A percentile compares a stretch with the other conserved stretches of the same genome.
phyloP scores from a whole-genome alignment of 495 filamentous ascomycete genomes.

The Talaromyces borbonicus region DNA sequence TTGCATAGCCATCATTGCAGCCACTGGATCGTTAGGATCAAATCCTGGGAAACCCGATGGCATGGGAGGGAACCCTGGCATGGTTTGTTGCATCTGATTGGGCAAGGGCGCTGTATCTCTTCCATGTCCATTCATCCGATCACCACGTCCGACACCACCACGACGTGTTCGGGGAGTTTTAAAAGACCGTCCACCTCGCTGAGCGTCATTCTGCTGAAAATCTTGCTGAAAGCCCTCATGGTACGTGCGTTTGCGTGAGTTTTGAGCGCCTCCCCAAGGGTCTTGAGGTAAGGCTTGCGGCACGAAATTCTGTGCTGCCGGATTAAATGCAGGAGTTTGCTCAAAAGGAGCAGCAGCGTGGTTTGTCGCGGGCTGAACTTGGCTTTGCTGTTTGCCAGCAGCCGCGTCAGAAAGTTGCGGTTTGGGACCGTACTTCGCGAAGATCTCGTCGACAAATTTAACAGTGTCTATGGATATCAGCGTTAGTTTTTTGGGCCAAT shows the following conservation, averaged over 20 bases:
- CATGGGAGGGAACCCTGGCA: constrained; percentile 37
- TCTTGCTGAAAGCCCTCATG: constrained; percentile 48
- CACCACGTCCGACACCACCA: constrained; percentile 41
- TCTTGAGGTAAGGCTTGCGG: constrained; percentile 9
- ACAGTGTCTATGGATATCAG: constrained; percentile 45
- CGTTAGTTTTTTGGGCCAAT: neutral
- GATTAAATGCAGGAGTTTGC: constrained; percentile 23
- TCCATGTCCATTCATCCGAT: constrained; percentile 24
- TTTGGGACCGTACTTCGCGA: constrained; percentile 55
- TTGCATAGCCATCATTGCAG: constrained; percentile 62
- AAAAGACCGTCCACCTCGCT: constrained; percentile 43
- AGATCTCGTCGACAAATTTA: constrained; percentile 78
- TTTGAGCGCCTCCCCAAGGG: constrained; percentile 10
- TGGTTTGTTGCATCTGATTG: constrained; percentile 23
- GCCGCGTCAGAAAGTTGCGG: constrained; percentile 29
- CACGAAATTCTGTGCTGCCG: constrained; percentile 15
- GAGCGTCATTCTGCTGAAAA: constrained; percentile 29
- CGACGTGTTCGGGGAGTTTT: constrained; percentile 70
- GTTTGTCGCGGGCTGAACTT: constrained; percentile 11
- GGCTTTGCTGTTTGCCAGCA: constrained; percentile 42
- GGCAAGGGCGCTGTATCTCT: constrained; percentile 17
- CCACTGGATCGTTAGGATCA: constrained; percentile 58
- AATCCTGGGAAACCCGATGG: constrained; percentile 41
- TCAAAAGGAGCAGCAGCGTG: constrained; percentile 11
- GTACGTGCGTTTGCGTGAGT: constrained; percentile 48